phyloP scores from a whole-genome alignment of 2,329 filamentous ascomycete species.

The Gyromitra esculenta region DNA sequence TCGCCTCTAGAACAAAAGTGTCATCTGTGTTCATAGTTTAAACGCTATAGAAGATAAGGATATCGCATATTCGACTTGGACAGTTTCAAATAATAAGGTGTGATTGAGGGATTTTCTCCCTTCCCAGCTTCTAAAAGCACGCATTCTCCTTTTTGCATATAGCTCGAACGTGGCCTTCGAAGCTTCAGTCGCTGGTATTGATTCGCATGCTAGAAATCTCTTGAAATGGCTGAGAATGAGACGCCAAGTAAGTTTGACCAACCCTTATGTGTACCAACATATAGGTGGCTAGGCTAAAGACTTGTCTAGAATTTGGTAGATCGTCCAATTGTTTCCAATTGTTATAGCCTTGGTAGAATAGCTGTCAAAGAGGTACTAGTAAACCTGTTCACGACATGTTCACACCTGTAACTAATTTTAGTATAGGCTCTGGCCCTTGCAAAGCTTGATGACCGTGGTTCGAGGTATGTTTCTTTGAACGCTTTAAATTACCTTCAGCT shows the following conservation, averaged over 20 bases:
- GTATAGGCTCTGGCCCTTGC: not conserved
- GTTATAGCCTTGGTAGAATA: slow-evolving; percentile 2
- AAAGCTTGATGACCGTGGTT: not conserved
- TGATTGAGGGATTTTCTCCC: not conserved
- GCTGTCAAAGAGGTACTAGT: slow-evolving; percentile 1
- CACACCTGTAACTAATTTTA: not conserved
- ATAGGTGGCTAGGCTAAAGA: not conserved
- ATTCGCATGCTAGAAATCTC: not conserved
- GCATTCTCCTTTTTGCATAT: slow-evolving; percentile 5
- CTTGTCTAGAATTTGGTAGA: not conserved
- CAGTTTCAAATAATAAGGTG: not conserved
- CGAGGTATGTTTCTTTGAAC: not conserved
- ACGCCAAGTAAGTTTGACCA: not conserved
- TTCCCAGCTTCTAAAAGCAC: not conserved
- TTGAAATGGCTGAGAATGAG: slow-evolving; percentile 9
- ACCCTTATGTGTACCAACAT: not conserved
- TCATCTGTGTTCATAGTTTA: not conserved
- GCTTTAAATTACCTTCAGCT: not conserved
- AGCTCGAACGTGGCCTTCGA: slow-evolving; percentile 9
- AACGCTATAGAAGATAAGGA: not conserved
- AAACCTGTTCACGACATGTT: not conserved
- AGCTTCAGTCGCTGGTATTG: not conserved
- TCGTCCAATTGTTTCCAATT: slow-evolving; percentile 1
- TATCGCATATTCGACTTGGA: not conserved
- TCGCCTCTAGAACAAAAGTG: not conserved